These are phyloP conservation scores for Kluyveromyces dobzhanskii DNA, from an alignment of 805 yeast genomes.

Conservation along the genomic window DNA sequence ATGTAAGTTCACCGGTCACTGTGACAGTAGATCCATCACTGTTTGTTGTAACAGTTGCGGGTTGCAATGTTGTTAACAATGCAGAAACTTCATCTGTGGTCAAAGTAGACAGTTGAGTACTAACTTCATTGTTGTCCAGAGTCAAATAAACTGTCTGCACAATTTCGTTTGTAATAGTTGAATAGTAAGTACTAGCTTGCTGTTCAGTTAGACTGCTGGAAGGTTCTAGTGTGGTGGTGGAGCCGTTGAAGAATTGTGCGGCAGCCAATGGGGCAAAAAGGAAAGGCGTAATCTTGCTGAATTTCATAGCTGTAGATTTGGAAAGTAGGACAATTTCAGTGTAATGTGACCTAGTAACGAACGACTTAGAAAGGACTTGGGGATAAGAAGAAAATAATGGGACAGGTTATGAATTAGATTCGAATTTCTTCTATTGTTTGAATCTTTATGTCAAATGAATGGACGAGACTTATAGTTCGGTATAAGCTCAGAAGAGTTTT, in stretches of 20 bases:
- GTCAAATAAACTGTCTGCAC: not conserved
- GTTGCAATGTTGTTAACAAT: slow-evolving; percentile 16
- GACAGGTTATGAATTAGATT: no score
- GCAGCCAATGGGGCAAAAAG: slow-evolving; percentile 4
- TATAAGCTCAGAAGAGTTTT: slow-evolving; percentile 13
- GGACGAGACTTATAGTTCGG: slow-evolving; percentile 20
- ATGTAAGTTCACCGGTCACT: slow-evolving; percentile 5
- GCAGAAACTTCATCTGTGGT: slow-evolving; percentile 2
- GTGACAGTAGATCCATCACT: slow-evolving; percentile 17
- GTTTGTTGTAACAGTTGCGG: slow-evolving; percentile 15
- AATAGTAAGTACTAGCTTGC: not conserved
- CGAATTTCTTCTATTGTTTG: no score
- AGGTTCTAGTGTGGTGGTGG: slow-evolving; percentile 2
- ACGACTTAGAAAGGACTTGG: no score
- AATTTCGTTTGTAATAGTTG: not conserved
- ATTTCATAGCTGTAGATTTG: not conserved
- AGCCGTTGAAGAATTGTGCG: slow-evolving; percentile 5
- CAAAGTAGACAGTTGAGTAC: not conserved
- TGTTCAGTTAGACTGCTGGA: not conserved
- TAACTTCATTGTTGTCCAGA: slow-evolving; percentile 1
- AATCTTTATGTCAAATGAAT: slow-evolving; percentile 9
- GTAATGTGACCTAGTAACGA: no score
- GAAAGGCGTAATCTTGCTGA: not conserved
- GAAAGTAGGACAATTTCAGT: no score
- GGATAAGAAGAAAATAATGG: no score